Percentiles rank a stretch among this genome's conserved stretches.
Conservation (phyloP, 2,329 filamentous ascomycete genomes). For the Aspergillus pseudoglaucus region DNA sequence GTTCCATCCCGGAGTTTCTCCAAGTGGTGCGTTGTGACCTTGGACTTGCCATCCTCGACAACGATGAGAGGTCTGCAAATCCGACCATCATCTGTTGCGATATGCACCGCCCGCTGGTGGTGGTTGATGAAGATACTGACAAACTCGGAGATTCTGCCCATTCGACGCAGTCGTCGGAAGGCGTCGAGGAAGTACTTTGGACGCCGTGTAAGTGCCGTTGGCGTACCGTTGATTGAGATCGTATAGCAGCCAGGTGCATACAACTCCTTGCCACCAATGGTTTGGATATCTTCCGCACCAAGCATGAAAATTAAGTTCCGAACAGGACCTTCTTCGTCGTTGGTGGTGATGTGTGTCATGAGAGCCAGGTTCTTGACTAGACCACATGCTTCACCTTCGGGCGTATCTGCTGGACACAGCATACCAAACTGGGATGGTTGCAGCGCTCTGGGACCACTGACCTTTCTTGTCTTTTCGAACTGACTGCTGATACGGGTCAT, state of each 20-base stretch:
- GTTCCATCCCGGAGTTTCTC: conserved; percentile 74
- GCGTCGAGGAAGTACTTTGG: conserved; percentile 79
- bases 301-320: conserved; percentile 79
- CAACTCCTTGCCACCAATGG: conserved; percentile 77
- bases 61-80: conserved; percentile 96
- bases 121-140: conserved; percentile 95
- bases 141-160: conserved; percentile 89
- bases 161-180: conserved; percentile 80
- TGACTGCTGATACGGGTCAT: conserved; percentile 98
- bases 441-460: conserved; percentile 87
- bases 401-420: conserved; percentile 94
- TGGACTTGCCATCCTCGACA: conserved; percentile 79
- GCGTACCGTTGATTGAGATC: conserved; percentile 93
- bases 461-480: conserved; percentile 97
- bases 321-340: conserved; percentile 87
- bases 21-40: conserved; percentile 71
- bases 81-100: conserved; percentile 93
- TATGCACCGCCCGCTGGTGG: conserved; percentile 84
- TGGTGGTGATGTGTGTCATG: conserved; percentile 98
- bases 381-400: conserved; percentile 97
- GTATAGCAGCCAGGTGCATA: conserved; percentile 79
- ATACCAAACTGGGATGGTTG: conserved; percentile 98
- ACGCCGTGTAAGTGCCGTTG: conserved; percentile 75
- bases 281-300: conserved; percentile 74
- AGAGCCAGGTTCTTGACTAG: conserved; percentile 95